These are phyloP conservation scores for Kregervanrija delftensis DNA, from an alignment of 805 yeast genomes.

Conservation along the genomic window DNA sequence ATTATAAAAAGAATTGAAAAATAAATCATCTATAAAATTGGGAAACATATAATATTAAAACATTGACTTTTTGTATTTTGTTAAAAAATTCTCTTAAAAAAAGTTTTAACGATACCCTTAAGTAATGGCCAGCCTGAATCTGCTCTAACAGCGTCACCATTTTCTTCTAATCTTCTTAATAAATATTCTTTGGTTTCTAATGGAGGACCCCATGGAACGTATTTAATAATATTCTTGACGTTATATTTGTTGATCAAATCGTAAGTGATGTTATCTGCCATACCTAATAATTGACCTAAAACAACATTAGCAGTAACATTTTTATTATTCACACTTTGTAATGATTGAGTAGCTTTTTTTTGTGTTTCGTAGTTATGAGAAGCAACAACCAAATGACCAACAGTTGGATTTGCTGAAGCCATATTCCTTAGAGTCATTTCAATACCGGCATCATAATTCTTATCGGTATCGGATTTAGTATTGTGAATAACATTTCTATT, in stretches of 20 bases:
- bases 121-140: constrained; percentile 76
- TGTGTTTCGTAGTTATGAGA: constrained; percentile 84
- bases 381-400: constrained; percentile 83
- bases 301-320: constrained; percentile 55
- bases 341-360: constrained; percentile 55
- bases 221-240: constrained; percentile 76
- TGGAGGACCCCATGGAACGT: constrained; percentile 98
- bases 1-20: too few species aligned
- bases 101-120: constrained; percentile 40
- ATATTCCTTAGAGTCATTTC: constrained; percentile 54
- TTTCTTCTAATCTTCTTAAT: constrained; percentile 86
- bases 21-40: too few species aligned
- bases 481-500: constrained; percentile 66
- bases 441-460: constrained; percentile 66
- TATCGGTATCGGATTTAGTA: constrained; percentile 76
- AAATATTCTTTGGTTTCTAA: constrained; percentile 86
- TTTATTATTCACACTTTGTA: constrained; percentile 24
- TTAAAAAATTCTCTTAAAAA: constrained; percentile 26
- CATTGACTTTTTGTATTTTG: too few species aligned
- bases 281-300: constrained; percentile 86
- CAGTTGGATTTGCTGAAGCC: constrained; percentile 32
- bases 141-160: constrained; percentile 87
- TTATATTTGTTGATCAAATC: constrained; percentile 60
- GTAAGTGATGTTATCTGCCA: constrained; percentile 86
- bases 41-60: too few species aligned